Conservation (phyloP, 768 basidiomycete species). For the Mycena capillaripes region DNA sequence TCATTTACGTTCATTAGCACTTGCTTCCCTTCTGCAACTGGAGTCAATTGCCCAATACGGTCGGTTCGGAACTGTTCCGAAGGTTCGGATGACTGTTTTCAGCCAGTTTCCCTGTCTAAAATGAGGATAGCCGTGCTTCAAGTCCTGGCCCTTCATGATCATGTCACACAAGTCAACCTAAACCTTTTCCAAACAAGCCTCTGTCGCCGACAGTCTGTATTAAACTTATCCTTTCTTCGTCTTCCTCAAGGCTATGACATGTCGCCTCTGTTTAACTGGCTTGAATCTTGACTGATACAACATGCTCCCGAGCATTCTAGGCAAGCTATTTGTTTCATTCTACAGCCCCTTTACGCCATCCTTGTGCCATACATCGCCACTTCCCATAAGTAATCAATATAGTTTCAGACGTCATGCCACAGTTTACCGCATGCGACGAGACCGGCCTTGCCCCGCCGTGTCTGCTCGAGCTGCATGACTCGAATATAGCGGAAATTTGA, state of each 20-base stretch:
- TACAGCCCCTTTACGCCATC: conserved; percentile 18
- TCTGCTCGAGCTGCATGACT: conserved; percentile 11
- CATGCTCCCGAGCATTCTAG: conserved; percentile 10
- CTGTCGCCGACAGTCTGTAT: background rate
- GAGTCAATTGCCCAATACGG: too few species aligned
- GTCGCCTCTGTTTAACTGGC: conserved; percentile 8
- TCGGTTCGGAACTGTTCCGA: too few species aligned
- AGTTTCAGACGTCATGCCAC: conserved; percentile 16
- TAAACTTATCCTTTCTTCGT: conserved; percentile 10
- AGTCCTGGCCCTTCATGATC: too few species aligned
- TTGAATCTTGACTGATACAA: conserved; percentile 2
- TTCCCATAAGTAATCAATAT: conserved; percentile 13
- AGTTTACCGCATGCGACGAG: background rate
- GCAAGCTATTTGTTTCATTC: conserved; percentile 4
- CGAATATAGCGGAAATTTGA: conserved; percentile 6
- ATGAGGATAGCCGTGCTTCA: too few species aligned
- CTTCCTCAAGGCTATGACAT: conserved; percentile 15
- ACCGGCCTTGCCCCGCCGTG: background rate
- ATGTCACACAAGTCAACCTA: background rate
- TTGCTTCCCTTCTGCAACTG: too few species aligned
- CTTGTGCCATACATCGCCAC: conserved; percentile 3
- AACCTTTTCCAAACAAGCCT: background rate
- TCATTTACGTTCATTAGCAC: too few species aligned
- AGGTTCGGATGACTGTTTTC: too few species aligned
- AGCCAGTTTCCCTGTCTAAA: too few species aligned